Base-by-base conservation (phyloP, 768 basidiomycete genomes). In the Lactarius sanguifluus region DNA sequence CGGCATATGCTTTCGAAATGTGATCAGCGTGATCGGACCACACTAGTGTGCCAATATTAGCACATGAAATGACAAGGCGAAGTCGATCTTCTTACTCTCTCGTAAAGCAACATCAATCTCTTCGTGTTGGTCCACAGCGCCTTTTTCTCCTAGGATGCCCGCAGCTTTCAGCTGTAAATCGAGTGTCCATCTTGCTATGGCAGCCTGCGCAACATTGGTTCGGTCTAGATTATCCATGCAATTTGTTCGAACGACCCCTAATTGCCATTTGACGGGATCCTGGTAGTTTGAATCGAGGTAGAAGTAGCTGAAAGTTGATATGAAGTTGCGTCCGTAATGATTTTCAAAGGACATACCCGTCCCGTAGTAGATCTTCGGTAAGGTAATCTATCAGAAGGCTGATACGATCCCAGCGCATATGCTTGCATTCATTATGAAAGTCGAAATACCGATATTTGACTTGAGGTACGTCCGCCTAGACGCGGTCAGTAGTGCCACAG, bases 221-320 rank as follows among this genome's bases (percentile, higher is more conserved):
- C 97, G 86, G 74, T 99, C 97, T 65, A 98, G 80, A 72, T 89
- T 91, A 76, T 98, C 96, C 97, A 97, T 97, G 77, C 97, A 98
- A 75, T 98, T 99, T 9, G 95, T 96, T 55, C 97, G 85, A 52
- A 97, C 86, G 57, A 86, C 82, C 23, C 95, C 95, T 25, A 74
- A 80, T 73, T 99, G 97, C 41, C 82, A 76, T 64, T 79, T 81
- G 28, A 85, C 76, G 0, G 86, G 85, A 32, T 79, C 77, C 5
- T 77, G 65, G 30, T 79, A 76, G 15, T 77, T 74, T 40, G 83
- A 75, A 59, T 89, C 84, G 38, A 90, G 76, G 64, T 89, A 86
- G 80, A 94, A 98, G 76, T 92, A 94, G 13, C 94, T 92, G 40
- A 52, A 58, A 5, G 25, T 40, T 25, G 23, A 68, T 40, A 56